Evolutionary conservation across 2,329 filamentous ascomycete genomes (phyloP).

Genomic region (Daldinia sp.): DNA sequence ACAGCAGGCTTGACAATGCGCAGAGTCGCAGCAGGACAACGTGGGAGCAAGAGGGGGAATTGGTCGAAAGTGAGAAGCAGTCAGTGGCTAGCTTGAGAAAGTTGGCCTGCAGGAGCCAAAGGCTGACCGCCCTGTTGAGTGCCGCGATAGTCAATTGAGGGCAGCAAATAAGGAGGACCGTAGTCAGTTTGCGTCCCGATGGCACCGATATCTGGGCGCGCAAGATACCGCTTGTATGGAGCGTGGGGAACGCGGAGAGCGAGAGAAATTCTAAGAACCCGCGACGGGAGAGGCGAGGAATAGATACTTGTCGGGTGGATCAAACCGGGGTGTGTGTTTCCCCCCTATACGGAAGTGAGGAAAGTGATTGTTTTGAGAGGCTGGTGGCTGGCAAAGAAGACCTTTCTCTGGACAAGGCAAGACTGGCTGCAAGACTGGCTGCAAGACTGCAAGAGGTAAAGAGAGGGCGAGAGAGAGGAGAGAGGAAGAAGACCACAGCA

Average conservation of each 20-base stretch:
- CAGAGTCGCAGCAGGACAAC: constrained; percentile 52
- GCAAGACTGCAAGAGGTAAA: neutral
- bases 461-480: neutral
- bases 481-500: neutral
- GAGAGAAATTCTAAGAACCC: constrained; percentile 32
- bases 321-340: constrained; percentile 21
- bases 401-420: neutral
- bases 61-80: constrained; percentile 47
- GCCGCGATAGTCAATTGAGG: constrained; percentile 49
- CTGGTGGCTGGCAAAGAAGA: constrained; percentile 17
- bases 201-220: constrained; percentile 48
- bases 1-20: constrained; percentile 43
- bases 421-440: constrained; percentile 5
- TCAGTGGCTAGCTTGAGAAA: constrained; percentile 49
- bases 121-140: constrained; percentile 50
- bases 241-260: constrained; percentile 47
- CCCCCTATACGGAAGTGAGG: constrained; percentile 15
- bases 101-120: constrained; percentile 48
- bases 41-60: constrained; percentile 50
- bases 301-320: constrained; percentile 33
- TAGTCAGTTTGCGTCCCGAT: constrained; percentile 48
- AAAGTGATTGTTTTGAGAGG: constrained; percentile 39
- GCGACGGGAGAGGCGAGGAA: constrained; percentile 35
- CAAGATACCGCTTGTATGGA: constrained; percentile 40
- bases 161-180: constrained; percentile 51